A percentile compares a stretch with the other conserved stretches of the same genome.
Evolutionary conservation across 2,329 filamentous ascomycete genomes (phyloP).

Genomic region (Microdochium paspali): DNA sequence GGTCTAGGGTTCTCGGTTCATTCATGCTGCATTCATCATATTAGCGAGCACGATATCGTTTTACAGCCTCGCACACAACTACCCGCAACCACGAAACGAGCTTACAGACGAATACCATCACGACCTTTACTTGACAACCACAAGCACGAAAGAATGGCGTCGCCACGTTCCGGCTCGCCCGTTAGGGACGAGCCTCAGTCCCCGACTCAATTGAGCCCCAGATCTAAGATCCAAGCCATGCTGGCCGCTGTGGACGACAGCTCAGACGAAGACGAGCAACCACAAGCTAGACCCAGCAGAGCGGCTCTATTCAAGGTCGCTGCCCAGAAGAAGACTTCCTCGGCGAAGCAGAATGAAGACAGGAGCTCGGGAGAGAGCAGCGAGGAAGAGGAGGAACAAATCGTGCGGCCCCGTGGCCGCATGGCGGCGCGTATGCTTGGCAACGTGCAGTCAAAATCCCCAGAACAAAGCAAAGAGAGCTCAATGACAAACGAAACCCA

Average conservation of each 20-base stretch:
- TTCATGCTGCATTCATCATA: not conserved
- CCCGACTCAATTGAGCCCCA: conserved; percentile 34
- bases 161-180: conserved; percentile 35
- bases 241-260: conserved; percentile 39
- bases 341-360: conserved; percentile 20
- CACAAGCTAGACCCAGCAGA: conserved; percentile 10
- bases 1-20: not conserved
- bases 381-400: conserved; percentile 28
- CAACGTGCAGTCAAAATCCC: conserved; percentile 6
- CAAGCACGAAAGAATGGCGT: conserved; percentile 32
- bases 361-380: conserved; percentile 18
- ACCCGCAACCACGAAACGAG: no score
- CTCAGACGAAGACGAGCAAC: conserved; percentile 31
- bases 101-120: not conserved
- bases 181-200: conserved; percentile 30
- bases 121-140: not conserved
- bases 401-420: conserved; percentile 28
- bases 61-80: no score
- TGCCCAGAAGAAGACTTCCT: conserved; percentile 8
- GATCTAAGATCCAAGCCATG: conserved; percentile 45
- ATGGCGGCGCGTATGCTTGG: conserved; percentile 23
- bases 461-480: conserved; percentile 1
- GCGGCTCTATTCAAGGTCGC: conserved; percentile 13
- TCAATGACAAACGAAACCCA: conserved; percentile 12
- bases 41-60: conserved; percentile 1